A percentile compares a stretch with the other conserved stretches of the same genome.
phyloP scores from a whole-genome alignment of 805 yeast genomes.

The Nakazawaea populi region DNA sequence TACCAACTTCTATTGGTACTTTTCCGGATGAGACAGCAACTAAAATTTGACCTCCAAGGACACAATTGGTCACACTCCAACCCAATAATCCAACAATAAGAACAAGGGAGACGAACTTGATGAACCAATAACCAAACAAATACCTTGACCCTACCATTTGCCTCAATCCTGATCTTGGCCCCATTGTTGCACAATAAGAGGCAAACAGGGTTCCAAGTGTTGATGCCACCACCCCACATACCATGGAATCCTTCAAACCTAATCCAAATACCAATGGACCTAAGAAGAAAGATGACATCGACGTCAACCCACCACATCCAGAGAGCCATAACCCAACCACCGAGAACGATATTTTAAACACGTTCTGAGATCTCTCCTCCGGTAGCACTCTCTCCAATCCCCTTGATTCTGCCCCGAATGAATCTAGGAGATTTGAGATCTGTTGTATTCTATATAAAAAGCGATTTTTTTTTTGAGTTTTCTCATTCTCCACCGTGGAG shows the following conservation, averaged over 20 bases:
- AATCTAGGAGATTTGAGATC: slow-evolving; percentile 35
- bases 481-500: background rate
- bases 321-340: slow-evolving; percentile 78
- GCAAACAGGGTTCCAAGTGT: slow-evolving; percentile 70
- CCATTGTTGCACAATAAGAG: slow-evolving; percentile 81
- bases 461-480: background rate
- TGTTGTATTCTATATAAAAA: slow-evolving; percentile 11
- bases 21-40: slow-evolving; percentile 57
- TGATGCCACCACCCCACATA: slow-evolving; percentile 59
- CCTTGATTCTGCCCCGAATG: slow-evolving; percentile 62
- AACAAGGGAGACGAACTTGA: slow-evolving; percentile 66
- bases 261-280: slow-evolving; percentile 70
- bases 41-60: slow-evolving; percentile 82
- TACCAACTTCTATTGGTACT: slow-evolving; percentile 70
- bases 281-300: slow-evolving; percentile 77
- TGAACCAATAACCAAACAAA: slow-evolving; percentile 82
- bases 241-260: slow-evolving; percentile 58
- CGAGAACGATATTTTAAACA: slow-evolving; percentile 21
- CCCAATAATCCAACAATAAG: slow-evolving; percentile 76
- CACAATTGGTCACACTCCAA: slow-evolving; percentile 92
- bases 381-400: slow-evolving; percentile 77
- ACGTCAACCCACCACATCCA: slow-evolving; percentile 83
- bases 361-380: slow-evolving; percentile 33
- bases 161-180: slow-evolving; percentile 85
- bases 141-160: slow-evolving; percentile 82